Base-by-base conservation (phyloP, 176 grass and related monocot genomes). In the Alloteropsis semialata region DNA sequence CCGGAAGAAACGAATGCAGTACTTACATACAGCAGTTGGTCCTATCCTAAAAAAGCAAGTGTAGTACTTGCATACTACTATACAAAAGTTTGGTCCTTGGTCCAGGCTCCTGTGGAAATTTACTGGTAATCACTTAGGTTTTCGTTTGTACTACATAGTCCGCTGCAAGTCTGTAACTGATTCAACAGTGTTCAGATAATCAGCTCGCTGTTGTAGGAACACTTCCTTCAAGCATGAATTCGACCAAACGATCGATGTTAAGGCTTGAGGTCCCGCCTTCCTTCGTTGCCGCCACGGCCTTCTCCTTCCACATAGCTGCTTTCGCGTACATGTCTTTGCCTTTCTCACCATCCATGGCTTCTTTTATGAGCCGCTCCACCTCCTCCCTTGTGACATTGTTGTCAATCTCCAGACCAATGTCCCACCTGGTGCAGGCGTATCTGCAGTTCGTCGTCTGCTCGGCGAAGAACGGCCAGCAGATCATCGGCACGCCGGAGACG, bases 361-460 rank as follows among this genome's bases (percentile, higher is more conserved):
- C 89, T 13, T 21, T 25, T 34, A 92, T 79, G 75, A 94, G 73
- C 34, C 77, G 51, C 11, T n/a, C 83, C 74, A 94, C 92, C 13
- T 87, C 80, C 21, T 82, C 86, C 63, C 92, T 80, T 48, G 9
- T 81, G 55, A 97, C 94, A 19, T 87, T 13, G 51, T 18, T 28
- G 56, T 83, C 86, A 13, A 97, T 89, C 81, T 97, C 91, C 62
- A 89, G 21, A 0, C 91, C 94, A 25, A 89, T 70, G 15, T 48
- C 88, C 94, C 86, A 97, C 21, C 85, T 80, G 32, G 73, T 19
- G 65, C 94, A 91, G 18, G 24, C 58, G 69, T 89, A 93, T 8
- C 73, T 64, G 81, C 91, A 97, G 65, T 87, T 97, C 0, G 91
- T 87, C 15, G 21, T 64, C 57, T 97, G 91, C 62, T 93, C 88